phyloP scores from a whole-genome alignment of 495 filamentous ascomycete species.

The Talaromyces ruber region DNA sequence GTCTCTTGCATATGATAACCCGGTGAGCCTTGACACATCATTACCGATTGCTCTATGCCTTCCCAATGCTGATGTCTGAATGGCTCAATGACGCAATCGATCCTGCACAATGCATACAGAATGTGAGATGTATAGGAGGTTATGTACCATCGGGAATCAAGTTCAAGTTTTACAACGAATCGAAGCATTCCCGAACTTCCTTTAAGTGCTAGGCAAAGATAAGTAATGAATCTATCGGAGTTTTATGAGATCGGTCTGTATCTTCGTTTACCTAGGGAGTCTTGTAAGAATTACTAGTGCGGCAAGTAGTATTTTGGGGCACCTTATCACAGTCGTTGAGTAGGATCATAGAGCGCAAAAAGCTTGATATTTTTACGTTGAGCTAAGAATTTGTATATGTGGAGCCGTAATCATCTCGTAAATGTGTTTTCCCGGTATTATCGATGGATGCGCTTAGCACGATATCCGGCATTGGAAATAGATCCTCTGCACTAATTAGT shows the following conservation, averaged over 20 bases:
- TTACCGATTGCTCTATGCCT: too few relatives aligned
- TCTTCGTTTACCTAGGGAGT: background rate
- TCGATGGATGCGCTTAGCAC: background rate
- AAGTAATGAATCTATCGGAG: background rate
- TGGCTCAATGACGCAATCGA: too few relatives aligned
- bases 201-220: background rate
- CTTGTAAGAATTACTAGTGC: background rate
- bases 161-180: background rate
- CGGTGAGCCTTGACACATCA: too few relatives aligned
- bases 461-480: background rate
- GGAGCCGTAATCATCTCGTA: background rate
- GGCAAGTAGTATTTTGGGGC: background rate
- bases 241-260: background rate
- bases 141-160: background rate
- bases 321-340: too few relatives aligned
- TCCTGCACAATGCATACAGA: too few relatives aligned
- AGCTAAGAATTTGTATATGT: background rate
- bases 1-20: too few relatives aligned
- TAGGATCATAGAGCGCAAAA: background rate
- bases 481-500: background rate
- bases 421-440: background rate
- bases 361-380: too few relatives aligned
- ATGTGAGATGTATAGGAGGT: too few relatives aligned
- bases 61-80: too few relatives aligned
- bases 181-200: background rate